A percentile compares a stretch with the other conserved stretches of the same genome.
Evolutionary conservation across 2,329 filamentous ascomycete species (phyloP).

Genomic region (Fusarium sp.): DNA sequence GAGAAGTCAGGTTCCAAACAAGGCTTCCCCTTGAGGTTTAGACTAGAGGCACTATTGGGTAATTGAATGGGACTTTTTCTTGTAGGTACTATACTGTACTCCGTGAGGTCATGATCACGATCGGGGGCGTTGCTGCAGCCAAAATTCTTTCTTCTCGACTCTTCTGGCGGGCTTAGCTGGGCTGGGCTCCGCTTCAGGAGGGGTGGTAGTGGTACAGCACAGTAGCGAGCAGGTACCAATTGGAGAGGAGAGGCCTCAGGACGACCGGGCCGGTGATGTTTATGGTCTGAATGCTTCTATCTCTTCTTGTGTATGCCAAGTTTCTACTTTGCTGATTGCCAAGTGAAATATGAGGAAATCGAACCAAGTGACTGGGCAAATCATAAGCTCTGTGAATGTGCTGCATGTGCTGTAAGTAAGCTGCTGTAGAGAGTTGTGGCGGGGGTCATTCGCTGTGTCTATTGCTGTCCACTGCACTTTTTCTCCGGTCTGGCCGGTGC

Average conservation of each 20-base stretch:
- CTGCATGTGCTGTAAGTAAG: slow-evolving; percentile 7
- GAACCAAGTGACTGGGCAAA: neutral
- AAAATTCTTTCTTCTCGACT: slow-evolving; percentile 39
- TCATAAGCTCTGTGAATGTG: neutral
- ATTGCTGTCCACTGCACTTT: neutral
- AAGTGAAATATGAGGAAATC: neutral
- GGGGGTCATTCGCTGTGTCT: neutral
- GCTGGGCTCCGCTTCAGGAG: slow-evolving; percentile 27
- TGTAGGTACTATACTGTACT: slow-evolving; percentile 13
- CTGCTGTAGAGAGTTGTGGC: slow-evolving; percentile 13
- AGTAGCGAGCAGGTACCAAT: slow-evolving; percentile 8
- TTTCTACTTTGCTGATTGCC: neutral
- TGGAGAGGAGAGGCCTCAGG: slow-evolving; percentile 7
- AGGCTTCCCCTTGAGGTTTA: slow-evolving; percentile 45
- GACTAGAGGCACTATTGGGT: slow-evolving; percentile 46
- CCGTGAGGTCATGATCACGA: slow-evolving; percentile 49
- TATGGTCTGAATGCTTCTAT: neutral
- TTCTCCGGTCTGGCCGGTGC: slow-evolving; percentile 18
- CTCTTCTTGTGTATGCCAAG: slow-evolving; percentile 9
- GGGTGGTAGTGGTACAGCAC: slow-evolving; percentile 32
- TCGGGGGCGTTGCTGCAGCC: slow-evolving; percentile 30
- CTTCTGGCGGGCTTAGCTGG: slow-evolving; percentile 40
- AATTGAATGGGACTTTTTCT: slow-evolving; percentile 43
- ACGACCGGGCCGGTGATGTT: slow-evolving; percentile 40
- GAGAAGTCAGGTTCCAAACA: slow-evolving; percentile 12